These are phyloP conservation scores for Agaricus sinodeliciosus DNA, from an alignment of 768 basidiomycete genomes.

Conservation along the genomic window DNA sequence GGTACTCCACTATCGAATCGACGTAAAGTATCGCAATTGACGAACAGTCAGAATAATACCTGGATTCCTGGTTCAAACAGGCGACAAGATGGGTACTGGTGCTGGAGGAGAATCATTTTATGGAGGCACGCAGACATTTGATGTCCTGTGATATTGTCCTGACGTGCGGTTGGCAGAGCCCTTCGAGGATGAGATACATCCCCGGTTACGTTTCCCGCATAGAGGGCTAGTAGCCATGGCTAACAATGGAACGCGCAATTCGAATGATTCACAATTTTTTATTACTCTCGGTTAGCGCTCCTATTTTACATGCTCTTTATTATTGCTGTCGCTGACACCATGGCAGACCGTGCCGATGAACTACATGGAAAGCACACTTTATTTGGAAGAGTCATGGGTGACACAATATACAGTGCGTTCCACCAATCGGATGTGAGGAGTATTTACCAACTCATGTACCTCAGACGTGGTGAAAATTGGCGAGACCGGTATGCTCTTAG, in stretches of 20 bases:
- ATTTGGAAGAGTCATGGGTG: constrained; percentile 86
- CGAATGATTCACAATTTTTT: constrained; percentile 94
- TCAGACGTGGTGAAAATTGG: constrained; percentile 90
- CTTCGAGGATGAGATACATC: constrained; percentile 93
- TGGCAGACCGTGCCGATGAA: constrained; percentile 80
- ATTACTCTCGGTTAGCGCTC: constrained; percentile 70
- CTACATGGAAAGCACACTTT: constrained; percentile 92
- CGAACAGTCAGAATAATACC: constrained; percentile 63
- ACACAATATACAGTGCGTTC: constrained; percentile 80
- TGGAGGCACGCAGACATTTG: constrained; percentile 47
- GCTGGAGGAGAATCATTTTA: constrained; percentile 93
- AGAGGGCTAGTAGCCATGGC: constrained; percentile 95
- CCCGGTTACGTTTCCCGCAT: constrained; percentile 81
- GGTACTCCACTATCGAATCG: constrained; percentile 35
- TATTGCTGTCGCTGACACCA: neutral
- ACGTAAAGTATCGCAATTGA: neutral
- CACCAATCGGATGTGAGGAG: neutral
- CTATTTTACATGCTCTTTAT: constrained; percentile 7
- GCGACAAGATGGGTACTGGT: constrained; percentile 88
- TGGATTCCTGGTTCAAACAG: constrained; percentile 90
- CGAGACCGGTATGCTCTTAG: constrained; percentile 59
- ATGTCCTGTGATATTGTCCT: neutral
- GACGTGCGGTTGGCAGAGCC: constrained; percentile 47
- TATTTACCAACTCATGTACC: neutral
- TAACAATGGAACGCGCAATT: constrained; percentile 78